These are phyloP conservation scores for Leptographium wingfieldii DNA, from an alignment of 2,329 filamentous ascomycete species.

Conservation along the genomic window DNA sequence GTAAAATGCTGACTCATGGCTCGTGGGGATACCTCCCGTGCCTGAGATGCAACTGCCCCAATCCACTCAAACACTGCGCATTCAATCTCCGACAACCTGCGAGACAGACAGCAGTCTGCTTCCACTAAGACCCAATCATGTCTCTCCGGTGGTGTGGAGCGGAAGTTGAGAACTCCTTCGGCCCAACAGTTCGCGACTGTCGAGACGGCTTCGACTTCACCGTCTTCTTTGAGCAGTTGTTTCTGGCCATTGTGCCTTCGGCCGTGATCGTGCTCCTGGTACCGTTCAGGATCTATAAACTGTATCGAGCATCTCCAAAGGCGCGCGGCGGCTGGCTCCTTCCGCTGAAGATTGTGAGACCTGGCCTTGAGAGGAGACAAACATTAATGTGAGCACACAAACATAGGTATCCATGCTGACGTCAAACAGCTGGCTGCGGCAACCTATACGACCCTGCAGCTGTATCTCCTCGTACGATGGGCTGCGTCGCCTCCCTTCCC, in stretches of 20 bases:
- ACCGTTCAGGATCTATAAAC: slow-evolving; percentile 19
- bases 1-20: background rate
- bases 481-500: slow-evolving; percentile 10
- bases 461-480: slow-evolving; percentile 22
- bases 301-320: slow-evolving; percentile 16
- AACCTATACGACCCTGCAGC: slow-evolving; percentile 19
- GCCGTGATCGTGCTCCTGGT: slow-evolving; percentile 18
- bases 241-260: slow-evolving; percentile 21
- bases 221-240: slow-evolving; percentile 30
- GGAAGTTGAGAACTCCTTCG: background rate
- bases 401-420: background rate
- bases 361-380: background rate
- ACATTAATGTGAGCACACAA: background rate
- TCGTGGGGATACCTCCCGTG: background rate
- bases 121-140: background rate
- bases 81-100: background rate
- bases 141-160: background rate
- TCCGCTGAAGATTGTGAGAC: slow-evolving; percentile 16
- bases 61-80: background rate
- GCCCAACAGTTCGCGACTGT: slow-evolving; percentile 1
- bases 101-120: background rate
- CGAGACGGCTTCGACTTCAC: slow-evolving; percentile 29
- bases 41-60: background rate
- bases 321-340: slow-evolving; percentile 16
- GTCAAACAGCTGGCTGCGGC: slow-evolving; percentile 13